Evolutionary conservation across 129 eudicot species (phyloP).

Genomic region (Glebionis coronaria): DNA sequence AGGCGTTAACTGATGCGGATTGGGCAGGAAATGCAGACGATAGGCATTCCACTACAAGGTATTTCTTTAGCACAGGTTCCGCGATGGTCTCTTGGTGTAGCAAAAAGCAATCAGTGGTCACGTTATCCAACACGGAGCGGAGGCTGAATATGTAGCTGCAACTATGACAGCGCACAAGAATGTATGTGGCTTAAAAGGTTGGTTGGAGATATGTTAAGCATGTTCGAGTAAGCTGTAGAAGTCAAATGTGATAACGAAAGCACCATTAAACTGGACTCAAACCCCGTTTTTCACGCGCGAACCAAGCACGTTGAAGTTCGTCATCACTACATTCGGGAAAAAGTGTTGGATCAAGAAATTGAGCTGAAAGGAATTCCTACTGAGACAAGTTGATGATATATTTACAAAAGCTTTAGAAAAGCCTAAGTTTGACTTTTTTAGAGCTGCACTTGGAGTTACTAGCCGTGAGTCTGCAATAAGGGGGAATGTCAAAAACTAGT

Average conservation of each 20-base stretch:
- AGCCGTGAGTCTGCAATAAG: slow-evolving; percentile 12
- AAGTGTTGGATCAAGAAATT: not conserved
- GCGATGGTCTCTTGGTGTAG: not conserved
- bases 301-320: slow-evolving; percentile 16
- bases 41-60: no score
- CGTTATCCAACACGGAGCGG: slow-evolving; percentile 6
- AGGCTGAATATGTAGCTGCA: slow-evolving; percentile 13
- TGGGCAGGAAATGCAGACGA: no score
- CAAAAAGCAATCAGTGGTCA: not conserved
- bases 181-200: slow-evolving; percentile 10
- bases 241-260: slow-evolving; percentile 4
- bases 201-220: not conserved
- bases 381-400: slow-evolving; percentile 3
- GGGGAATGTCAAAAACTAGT: not conserved
- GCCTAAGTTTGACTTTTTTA: slow-evolving; percentile 1
- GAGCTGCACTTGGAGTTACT: not conserved
- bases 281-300: slow-evolving; percentile 12
- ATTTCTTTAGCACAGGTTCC: no score
- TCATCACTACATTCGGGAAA: slow-evolving; percentile 13
- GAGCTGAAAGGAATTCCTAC: slow-evolving; percentile 1
- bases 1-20: no score
- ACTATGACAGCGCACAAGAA: slow-evolving; percentile 20
- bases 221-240: not conserved
- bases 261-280: slow-evolving; percentile 18
- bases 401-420: slow-evolving; percentile 5